Evolutionary conservation across 164 flowering plant species (phyloP).

Genomic region (grape (Vitis vinifera)): DNA sequence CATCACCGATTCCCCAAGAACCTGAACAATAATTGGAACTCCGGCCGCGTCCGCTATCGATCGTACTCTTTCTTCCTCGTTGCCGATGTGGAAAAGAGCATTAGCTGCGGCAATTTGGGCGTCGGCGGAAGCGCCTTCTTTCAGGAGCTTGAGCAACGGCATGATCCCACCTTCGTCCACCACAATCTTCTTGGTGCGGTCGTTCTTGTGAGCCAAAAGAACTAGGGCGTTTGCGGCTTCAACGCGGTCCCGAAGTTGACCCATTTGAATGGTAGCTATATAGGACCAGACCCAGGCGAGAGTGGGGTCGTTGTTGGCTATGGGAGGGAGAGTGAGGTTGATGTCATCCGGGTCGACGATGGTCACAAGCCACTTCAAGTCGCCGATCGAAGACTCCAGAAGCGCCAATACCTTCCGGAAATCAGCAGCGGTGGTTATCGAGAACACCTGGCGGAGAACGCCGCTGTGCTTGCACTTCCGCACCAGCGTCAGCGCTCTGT

Average conservation of each 20-base stretch:
- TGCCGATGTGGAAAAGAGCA: conserved; percentile 45
- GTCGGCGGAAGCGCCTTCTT: conserved; percentile 52
- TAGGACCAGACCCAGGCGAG: conserved; percentile 81
- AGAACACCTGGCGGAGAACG: conserved; percentile 52
- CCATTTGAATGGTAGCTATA: conserved; percentile 63
- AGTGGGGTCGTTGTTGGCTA: conserved; percentile 78
- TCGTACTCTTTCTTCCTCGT: conserved; percentile 42
- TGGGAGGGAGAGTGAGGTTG: conserved; percentile 60
- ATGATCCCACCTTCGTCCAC: conserved; percentile 75
- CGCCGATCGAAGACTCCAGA: conserved; percentile 66
- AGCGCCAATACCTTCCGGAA: conserved; percentile 53
- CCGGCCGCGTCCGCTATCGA: conserved; percentile 36
- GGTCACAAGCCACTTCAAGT: conserved; percentile 63
- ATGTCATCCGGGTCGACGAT: conserved; percentile 43
- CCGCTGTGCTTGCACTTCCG: conserved; percentile 58
- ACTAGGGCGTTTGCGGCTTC: conserved; percentile 74
- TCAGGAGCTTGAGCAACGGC: conserved; percentile 60
- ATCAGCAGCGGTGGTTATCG: conserved; percentile 59
- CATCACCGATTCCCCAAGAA: conserved; percentile 46
- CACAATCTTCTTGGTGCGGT: conserved; percentile 64
- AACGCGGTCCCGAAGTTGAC: conserved; percentile 37
- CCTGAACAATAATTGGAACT: conserved; percentile 46
- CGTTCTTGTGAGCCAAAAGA: conserved; percentile 57
- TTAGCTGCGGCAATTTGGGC: conserved; percentile 67
- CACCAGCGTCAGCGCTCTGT: conserved; percentile 53